Evolutionary conservation across 352 stramenopile genomes (phyloP).

Genomic region (Globisporangium megalacanthum): DNA sequence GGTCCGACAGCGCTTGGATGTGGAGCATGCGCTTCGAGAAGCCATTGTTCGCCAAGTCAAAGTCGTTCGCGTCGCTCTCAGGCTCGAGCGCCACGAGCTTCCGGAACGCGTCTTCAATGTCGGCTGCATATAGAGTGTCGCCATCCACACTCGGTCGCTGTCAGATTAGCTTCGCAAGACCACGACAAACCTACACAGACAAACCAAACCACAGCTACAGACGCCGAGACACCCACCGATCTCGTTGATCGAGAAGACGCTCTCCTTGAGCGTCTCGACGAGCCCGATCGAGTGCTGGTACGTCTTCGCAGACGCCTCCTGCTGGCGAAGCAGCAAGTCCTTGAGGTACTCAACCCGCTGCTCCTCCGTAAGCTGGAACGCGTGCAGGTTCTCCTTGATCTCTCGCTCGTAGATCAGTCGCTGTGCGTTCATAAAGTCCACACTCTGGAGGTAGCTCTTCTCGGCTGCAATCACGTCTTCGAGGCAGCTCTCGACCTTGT

Average conservation of each 20-base stretch:
- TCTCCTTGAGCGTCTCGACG: constrained; percentile 46
- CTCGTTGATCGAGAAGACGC: constrained; percentile 50
- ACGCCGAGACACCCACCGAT: constrained; percentile 35
- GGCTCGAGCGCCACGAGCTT: constrained; percentile 36
- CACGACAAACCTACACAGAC: background rate
- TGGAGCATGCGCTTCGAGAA: constrained; percentile 66
- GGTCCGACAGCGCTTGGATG: constrained; percentile 64
- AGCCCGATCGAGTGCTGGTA: constrained; percentile 38
- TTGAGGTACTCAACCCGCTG: constrained; percentile 78
- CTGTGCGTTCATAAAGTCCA: constrained; percentile 67
- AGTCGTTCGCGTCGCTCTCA: constrained; percentile 32
- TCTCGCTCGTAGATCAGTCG: constrained; percentile 59
- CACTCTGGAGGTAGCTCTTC: constrained; percentile 58
- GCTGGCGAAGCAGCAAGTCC: constrained; percentile 61
- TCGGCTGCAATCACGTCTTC: constrained; percentile 68
- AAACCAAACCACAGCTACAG: background rate
- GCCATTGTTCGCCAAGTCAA: constrained; percentile 49
- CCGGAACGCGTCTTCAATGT: constrained; percentile 72
- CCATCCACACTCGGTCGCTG: background rate
- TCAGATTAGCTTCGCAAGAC: background rate
- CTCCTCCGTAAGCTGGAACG: constrained; percentile 81
- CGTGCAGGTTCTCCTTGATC: constrained; percentile 70
- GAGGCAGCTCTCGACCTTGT: constrained; percentile 48
- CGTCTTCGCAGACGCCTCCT: constrained; percentile 48
- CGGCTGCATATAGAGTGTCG: constrained; percentile 40